Base-by-base conservation (phyloP, 169 alveolate species). In the Eimeria praecox region DNA sequence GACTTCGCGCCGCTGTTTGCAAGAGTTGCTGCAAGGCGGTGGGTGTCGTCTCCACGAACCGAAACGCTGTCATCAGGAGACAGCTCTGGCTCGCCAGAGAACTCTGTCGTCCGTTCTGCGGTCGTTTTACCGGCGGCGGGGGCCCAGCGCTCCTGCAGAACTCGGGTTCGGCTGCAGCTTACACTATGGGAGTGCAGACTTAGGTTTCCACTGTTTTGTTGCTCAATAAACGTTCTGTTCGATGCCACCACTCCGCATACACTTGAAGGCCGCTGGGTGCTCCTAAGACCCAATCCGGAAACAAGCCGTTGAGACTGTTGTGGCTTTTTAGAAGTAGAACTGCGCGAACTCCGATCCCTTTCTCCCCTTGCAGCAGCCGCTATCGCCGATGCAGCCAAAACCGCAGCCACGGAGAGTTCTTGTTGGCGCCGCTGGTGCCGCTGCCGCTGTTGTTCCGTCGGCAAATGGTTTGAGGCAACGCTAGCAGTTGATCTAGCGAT, bases 51-150 rank as follows among this genome's bases (percentile, higher is more conserved):
- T 59, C 92, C 92, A 59, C 92, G 92, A 56, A 86, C 92, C 30
- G 92, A 86, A 38, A 86, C 92, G 30, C 92, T 86, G 78, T 86
- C 92, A 59, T 86, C 92, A 35, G 92, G 92, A 86, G 92, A 86
- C 56, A 86, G 33, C 62, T 86, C 92, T 30, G 78, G 49, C 38
- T 86, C 92, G 59, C 92, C 92, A 56, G n/a, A 22, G 56, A 35
- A 30, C 42, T 86, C 80, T 35, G 92, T 35, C 24, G 52, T 27
- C 44, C 62, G 73, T 8, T 30, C 30, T 27, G 54, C 92, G 1
- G 56, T 2, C 44, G 33, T 27, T 38, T 3, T 44, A 20, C 80
- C 54, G 59, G 56, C 9, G 24, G 80, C 27, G 46, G 78, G 46
- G 30, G 24, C 30, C 92, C 92, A 33, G 30, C 42, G 42, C 24